phyloP scores from a whole-genome alignment of 805 yeast genomes.

The Nakazawaea laoshanensis region DNA sequence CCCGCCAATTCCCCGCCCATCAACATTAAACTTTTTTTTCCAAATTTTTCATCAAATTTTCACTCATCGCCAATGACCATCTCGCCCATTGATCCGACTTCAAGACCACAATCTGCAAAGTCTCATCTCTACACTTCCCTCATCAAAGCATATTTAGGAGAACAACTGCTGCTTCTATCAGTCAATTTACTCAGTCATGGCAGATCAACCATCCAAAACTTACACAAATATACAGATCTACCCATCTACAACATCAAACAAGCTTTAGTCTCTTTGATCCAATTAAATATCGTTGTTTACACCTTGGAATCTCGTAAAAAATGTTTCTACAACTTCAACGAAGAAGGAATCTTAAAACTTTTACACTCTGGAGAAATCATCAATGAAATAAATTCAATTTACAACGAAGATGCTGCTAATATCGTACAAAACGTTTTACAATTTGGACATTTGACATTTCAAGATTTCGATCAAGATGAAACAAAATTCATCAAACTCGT shows the following conservation, averaged over 20 bases:
- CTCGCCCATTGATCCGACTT: too few species aligned
- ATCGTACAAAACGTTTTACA: conserved; percentile 63
- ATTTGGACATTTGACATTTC: conserved; percentile 55
- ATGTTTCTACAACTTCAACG: conserved; percentile 51
- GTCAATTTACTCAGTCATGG: conserved; percentile 61
- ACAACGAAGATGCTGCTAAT: conserved; percentile 38
- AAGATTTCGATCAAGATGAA: conserved; percentile 33
- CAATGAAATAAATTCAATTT: conserved; percentile 35
- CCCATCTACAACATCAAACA: conserved; percentile 47
- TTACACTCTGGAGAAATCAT: conserved; percentile 76
- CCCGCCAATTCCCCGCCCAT: too few species aligned
- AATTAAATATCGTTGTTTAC: conserved; percentile 65
- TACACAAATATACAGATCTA: conserved; percentile 37
- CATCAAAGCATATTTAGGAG: conserved; percentile 55
- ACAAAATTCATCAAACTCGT: conserved; percentile 34
- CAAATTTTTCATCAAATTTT: too few species aligned
- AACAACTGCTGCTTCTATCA: conserved; percentile 57
- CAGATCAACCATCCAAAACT: conserved; percentile 47
- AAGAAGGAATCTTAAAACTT: conserved; percentile 53
- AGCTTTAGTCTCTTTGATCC: conserved; percentile 68
- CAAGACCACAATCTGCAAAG: conserved; percentile 48
- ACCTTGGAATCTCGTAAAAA: conserved; percentile 38
- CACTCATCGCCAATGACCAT: too few species aligned
- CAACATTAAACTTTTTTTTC: too few species aligned
- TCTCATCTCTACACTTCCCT: conserved; percentile 50